phyloP scores from a whole-genome alignment of 768 basidiomycete genomes.

The Boletales sp. region DNA sequence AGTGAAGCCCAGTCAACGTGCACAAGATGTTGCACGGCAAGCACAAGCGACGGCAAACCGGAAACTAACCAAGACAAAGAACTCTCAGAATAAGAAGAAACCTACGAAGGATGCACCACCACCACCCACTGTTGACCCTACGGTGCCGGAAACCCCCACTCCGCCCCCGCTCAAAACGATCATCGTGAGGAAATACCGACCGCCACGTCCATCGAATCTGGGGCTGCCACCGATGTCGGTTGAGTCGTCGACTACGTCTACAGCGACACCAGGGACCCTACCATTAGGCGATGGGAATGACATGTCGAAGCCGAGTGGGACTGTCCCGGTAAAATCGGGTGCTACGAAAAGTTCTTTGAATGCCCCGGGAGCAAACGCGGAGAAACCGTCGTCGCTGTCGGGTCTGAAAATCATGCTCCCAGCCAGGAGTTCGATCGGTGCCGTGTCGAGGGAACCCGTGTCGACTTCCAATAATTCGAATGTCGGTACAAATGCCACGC shows the following conservation, averaged over 20 bases:
- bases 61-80: not conserved
- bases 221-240: conserved; percentile 2
- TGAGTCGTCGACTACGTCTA: not conserved
- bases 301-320: not conserved
- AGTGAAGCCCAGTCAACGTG: conserved; percentile 19
- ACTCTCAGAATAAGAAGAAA: conserved; percentile 1
- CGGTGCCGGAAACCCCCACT: not conserved
- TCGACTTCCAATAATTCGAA: not conserved
- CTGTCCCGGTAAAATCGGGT: not conserved
- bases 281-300: not conserved
- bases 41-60: not conserved
- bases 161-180: not conserved
- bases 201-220: conserved; percentile 14
- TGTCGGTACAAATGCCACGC: not conserved
- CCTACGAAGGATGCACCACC: not conserved
- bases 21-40: conserved; percentile 8
- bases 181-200: not conserved
- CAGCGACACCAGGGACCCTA: not conserved
- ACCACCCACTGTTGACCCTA: not conserved
- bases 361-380: not conserved
- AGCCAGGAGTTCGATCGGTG: not conserved
- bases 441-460: not conserved
- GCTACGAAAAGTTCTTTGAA: not conserved
- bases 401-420: conserved; percentile 6
- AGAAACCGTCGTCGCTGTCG: not conserved